Conservation (phyloP, 345 rosid species). For the Eucalyptus paniculata region DNA sequence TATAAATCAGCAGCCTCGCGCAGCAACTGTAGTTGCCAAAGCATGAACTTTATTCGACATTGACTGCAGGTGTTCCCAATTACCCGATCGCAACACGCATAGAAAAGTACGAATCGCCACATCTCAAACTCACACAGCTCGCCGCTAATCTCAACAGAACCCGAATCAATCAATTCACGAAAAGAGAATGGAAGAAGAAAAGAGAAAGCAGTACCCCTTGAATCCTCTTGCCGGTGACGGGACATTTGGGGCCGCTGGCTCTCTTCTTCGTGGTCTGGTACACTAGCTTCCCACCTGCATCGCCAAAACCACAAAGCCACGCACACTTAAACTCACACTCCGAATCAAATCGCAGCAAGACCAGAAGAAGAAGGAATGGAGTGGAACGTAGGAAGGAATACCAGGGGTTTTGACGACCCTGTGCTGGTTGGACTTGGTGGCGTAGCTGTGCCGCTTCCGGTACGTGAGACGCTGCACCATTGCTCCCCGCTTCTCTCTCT, state of each 20-base stretch:
- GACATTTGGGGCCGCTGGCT: background rate
- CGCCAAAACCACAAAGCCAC: background rate
- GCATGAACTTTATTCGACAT: background rate
- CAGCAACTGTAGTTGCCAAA: background rate
- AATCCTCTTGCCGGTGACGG: background rate
- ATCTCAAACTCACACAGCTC: background rate
- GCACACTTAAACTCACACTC: background rate
- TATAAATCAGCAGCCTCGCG: background rate
- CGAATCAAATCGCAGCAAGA: background rate
- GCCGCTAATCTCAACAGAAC: background rate
- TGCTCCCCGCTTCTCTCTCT: background rate
- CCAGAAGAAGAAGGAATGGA: background rate
- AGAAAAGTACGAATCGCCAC: background rate
- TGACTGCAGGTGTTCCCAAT: background rate
- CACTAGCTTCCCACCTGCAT: background rate
- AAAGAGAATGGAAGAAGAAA: background rate
- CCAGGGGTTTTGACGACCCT: slow-evolving; percentile 12
- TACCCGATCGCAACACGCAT: background rate
- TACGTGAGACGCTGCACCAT: slow-evolving; percentile 11
- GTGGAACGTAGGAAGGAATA: background rate
- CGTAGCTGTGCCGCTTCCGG: slow-evolving; percentile 13
- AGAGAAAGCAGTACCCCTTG: background rate
- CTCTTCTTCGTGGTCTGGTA: background rate
- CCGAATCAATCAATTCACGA: background rate
- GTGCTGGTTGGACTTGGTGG: slow-evolving; percentile 9